A percentile compares a stretch with the other conserved stretches of the same genome.
phyloP scores from a whole-genome alignment of 176 grass and related monocot genomes.

The Cocos nucifera region DNA sequence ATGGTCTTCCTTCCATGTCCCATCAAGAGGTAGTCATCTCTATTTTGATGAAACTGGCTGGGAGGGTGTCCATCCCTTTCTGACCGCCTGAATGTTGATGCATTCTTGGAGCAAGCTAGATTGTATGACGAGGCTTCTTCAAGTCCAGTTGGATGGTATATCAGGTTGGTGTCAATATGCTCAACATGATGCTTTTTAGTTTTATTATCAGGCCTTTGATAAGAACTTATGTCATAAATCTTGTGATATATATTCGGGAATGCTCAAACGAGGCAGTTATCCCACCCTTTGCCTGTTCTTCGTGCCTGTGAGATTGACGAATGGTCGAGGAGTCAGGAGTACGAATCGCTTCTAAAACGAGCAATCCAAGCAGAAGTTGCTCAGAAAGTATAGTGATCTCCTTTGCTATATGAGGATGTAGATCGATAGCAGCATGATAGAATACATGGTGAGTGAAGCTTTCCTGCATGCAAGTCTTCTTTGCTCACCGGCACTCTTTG shows the following conservation, averaged over 20 bases:
- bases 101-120: conserved; percentile 96
- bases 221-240: no score
- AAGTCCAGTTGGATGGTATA: conserved; percentile 76
- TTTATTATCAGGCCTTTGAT: no score
- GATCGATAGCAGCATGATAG: no score
- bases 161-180: conserved; percentile 37
- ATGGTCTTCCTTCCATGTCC: conserved; percentile 18
- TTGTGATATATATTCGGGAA: conserved; percentile 38
- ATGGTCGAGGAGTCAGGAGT: conserved; percentile 76
- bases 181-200: neutral
- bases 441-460: no score
- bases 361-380: conserved; percentile 17
- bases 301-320: conserved; percentile 74
- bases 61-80: conserved; percentile 83
- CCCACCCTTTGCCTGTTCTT: conserved; percentile 79
- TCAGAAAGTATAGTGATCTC: neutral
- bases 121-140: conserved; percentile 85
- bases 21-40: conserved; percentile 94
- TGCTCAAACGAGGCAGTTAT: conserved; percentile 76
- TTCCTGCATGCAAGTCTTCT: no score
- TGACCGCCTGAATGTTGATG: conserved; percentile 79
- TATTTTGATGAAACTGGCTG: conserved; percentile 91
- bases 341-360: conserved; percentile 27
- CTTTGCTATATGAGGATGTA: no score
- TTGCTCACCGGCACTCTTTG: no score